Conservation (phyloP, 2,329 filamentous ascomycete genomes). For the Rugonectria rugulosa region DNA sequence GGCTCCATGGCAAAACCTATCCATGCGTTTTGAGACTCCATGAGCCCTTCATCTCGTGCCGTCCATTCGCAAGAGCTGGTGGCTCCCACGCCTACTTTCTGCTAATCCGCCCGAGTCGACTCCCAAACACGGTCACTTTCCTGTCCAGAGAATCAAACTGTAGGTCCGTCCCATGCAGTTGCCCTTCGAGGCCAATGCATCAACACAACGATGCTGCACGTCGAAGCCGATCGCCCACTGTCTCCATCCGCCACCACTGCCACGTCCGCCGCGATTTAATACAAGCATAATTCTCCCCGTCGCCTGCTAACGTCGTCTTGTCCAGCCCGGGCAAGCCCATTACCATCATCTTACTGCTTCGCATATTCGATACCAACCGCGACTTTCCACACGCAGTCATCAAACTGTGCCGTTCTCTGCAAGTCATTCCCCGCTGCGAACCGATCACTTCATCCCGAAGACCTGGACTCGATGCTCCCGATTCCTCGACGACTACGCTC, state of each 20-base stretch:
- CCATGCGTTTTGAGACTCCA: conserved; percentile 38
- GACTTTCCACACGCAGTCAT: conserved; percentile 18
- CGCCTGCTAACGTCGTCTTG: conserved; percentile 31
- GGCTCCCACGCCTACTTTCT: conserved; percentile 30
- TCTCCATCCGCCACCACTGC: conserved; percentile 25
- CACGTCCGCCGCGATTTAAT: conserved; percentile 23
- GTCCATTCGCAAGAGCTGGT: conserved; percentile 32
- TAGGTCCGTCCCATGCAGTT: conserved; percentile 11
- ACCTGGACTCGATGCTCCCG: conserved; percentile 33
- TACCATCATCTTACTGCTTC: conserved; percentile 20
- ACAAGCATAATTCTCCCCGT: conserved; percentile 29
- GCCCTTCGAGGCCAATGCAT: conserved; percentile 7
- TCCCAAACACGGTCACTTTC: not conserved
- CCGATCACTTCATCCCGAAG: conserved; percentile 26
- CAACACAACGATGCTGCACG: conserved; percentile 4
- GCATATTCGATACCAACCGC: conserved; percentile 13
- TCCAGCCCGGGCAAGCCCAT: conserved; percentile 23
- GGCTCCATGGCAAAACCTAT: conserved; percentile 39
- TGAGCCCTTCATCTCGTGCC: conserved; percentile 37
- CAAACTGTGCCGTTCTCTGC: conserved; percentile 16
- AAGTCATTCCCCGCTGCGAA: conserved; percentile 18
- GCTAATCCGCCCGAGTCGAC: conserved; percentile 18
- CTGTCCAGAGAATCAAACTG: not conserved
- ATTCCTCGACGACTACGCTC: conserved; percentile 23
- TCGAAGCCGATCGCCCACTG: conserved; percentile 9